Evolutionary conservation across 331 rosid genomes (phyloP).

Genomic region (Malus hybrid): DNA sequence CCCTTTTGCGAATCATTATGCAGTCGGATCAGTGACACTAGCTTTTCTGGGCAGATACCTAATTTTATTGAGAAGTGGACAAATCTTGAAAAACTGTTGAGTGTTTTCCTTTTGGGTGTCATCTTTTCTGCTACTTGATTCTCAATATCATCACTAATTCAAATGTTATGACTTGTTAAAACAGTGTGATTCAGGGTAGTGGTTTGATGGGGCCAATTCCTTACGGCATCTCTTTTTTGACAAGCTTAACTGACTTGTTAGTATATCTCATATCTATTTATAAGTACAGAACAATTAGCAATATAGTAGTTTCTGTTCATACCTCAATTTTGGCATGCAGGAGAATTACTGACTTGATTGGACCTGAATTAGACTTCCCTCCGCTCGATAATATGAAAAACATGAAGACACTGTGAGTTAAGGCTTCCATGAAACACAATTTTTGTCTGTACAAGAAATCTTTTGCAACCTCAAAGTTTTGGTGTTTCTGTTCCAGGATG

Average conservation of each 20-base stretch:
- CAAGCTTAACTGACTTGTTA: slow-evolving; percentile 41
- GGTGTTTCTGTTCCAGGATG: slow-evolving; percentile 34
- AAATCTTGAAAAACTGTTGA: slow-evolving; percentile 38
- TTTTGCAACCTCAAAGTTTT: background rate
- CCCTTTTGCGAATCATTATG: background rate
- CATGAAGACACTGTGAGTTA: slow-evolving; percentile 41
- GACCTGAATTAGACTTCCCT: slow-evolving; percentile 36
- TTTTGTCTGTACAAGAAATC: background rate
- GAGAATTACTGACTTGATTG: slow-evolving; percentile 72
- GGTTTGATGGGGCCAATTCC: slow-evolving; percentile 85
- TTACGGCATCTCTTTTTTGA: slow-evolving; percentile 30
- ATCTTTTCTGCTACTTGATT: background rate
- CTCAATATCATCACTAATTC: background rate
- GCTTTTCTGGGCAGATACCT: slow-evolving; percentile 68
- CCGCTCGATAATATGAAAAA: slow-evolving; percentile 18
- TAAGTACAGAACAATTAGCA: background rate
- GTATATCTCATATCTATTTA: background rate
- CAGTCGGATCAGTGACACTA: slow-evolving; percentile 59
- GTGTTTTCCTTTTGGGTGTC: background rate
- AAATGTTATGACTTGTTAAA: background rate
- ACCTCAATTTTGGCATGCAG: slow-evolving; percentile 28
- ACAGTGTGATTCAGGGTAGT: slow-evolving; percentile 61
- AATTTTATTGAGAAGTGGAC: slow-evolving; percentile 52
- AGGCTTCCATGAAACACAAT: background rate
- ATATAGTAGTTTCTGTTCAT: background rate